Evolutionary conservation across 805 yeast species (phyloP).

Genomic region (Ogataea paradorogensis): DNA sequence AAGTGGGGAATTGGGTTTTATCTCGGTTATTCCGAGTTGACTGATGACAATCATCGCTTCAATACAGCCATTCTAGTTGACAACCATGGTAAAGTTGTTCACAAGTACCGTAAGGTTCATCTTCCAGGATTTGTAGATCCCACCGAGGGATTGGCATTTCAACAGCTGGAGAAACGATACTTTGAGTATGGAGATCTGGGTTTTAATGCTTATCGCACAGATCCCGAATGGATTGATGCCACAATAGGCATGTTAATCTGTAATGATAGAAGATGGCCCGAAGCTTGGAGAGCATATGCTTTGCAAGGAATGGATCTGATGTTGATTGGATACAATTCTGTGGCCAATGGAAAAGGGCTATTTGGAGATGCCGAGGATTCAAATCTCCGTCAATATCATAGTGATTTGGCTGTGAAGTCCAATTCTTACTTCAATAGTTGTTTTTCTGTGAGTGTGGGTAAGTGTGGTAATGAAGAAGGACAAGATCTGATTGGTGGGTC

Average conservation of each 20-base stretch:
- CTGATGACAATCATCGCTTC: slow-evolving; percentile 36
- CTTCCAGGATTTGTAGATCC: slow-evolving; percentile 37
- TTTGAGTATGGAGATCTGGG: slow-evolving; percentile 38
- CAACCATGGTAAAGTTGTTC: slow-evolving; percentile 29
- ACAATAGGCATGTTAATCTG: slow-evolving; percentile 39
- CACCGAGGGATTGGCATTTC: slow-evolving; percentile 31
- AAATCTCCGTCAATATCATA: slow-evolving; percentile 32
- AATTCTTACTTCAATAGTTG: slow-evolving; percentile 36
- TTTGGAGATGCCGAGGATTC: slow-evolving; percentile 34
- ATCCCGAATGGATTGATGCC: slow-evolving; percentile 32
- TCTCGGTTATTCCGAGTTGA: slow-evolving; percentile 37
- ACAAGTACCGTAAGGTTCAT: slow-evolving; percentile 36
- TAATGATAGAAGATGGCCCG: slow-evolving; percentile 43
- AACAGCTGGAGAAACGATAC: slow-evolving; percentile 39
- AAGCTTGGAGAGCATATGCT: slow-evolving; percentile 39
- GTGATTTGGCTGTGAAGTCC: slow-evolving; percentile 34
- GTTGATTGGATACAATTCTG: slow-evolving; percentile 37
- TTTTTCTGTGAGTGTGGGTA: slow-evolving; percentile 36
- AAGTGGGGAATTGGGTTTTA: slow-evolving; percentile 28
- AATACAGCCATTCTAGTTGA: slow-evolving; percentile 33
- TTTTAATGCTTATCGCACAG: slow-evolving; percentile 33
- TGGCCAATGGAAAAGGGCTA: slow-evolving; percentile 34
- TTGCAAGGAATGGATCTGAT: slow-evolving; percentile 41
- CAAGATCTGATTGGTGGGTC: slow-evolving; percentile 37
- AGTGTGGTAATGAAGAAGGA: slow-evolving; percentile 37